phyloP scores from a whole-genome alignment of 352 stramenopile genomes.

The Phytophthora brassicae region DNA sequence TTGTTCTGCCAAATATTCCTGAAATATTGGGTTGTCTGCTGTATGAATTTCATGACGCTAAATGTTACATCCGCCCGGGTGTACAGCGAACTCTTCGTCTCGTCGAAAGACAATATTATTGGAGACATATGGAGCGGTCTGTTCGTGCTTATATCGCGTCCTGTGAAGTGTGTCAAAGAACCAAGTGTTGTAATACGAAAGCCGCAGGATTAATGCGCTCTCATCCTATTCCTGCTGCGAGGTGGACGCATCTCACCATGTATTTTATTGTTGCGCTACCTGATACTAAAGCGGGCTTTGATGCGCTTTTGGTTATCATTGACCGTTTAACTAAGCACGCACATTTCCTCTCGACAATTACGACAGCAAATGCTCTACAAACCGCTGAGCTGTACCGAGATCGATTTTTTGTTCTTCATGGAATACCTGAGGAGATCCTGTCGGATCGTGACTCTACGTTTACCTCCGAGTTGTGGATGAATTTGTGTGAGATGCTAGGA shows the following conservation, averaged over 20 bases:
- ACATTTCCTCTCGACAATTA: slow-evolving; percentile 4
- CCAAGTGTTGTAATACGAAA: neutral
- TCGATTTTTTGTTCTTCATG: slow-evolving; percentile 1
- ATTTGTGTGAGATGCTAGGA: slow-evolving; percentile 2
- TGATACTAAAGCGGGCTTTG: neutral
- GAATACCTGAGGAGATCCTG: slow-evolving; percentile 7
- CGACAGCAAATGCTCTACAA: neutral
- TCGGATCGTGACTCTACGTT: slow-evolving; percentile 22
- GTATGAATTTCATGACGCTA: slow-evolving; percentile 18
- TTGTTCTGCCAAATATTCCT: slow-evolving; percentile 12
- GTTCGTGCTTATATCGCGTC: neutral
- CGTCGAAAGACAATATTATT: neutral
- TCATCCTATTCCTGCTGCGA: neutral
- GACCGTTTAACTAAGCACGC: slow-evolving; percentile 3
- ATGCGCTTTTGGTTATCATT: slow-evolving; percentile 3
- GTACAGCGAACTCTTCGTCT: slow-evolving; percentile 3
- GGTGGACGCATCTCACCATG: slow-evolving; percentile 11
- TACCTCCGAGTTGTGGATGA: slow-evolving; percentile 11
- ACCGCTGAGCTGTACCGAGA: neutral
- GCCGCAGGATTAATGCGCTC: neutral
- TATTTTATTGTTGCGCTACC: slow-evolving; percentile 12
- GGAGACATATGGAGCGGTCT: neutral
- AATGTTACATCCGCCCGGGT: slow-evolving; percentile 13
- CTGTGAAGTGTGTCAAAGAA: neutral
- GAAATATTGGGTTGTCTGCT: slow-evolving; percentile 12